Percentiles rank a stretch among this genome's conserved stretches.
Evolutionary conservation across 1,139 yeast genomes (phyloP).

Genomic region (Yamadazyma taylorii): DNA sequence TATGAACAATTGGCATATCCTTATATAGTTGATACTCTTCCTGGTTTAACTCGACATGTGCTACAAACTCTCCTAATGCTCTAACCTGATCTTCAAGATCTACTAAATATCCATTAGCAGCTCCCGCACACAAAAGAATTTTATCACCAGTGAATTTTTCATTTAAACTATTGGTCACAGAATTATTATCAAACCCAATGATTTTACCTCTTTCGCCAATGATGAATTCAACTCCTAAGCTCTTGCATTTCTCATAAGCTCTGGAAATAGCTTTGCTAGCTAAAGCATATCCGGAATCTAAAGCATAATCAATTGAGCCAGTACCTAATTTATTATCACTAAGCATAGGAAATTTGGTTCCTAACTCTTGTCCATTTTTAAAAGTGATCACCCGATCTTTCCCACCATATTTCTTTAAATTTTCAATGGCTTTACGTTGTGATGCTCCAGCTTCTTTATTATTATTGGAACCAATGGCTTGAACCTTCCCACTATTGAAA

Average conservation of each 20-base stretch:
- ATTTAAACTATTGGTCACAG: constrained; percentile 17
- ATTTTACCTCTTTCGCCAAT: constrained; percentile 27
- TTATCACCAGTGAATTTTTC: constrained; percentile 23
- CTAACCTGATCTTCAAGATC: constrained; percentile 27
- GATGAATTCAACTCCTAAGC: constrained; percentile 28
- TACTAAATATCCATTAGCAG: constrained; percentile 28
- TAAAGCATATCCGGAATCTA: background rate
- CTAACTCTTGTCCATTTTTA: background rate
- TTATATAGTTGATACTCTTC: constrained; percentile 25
- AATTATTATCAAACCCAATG: constrained; percentile 12
- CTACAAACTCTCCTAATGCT: constrained; percentile 33
- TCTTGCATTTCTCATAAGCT: constrained; percentile 20
- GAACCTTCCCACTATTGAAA: background rate
- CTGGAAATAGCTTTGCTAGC: background rate
- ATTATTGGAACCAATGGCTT: background rate
- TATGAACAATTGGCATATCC: constrained; percentile 38
- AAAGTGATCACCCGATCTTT: background rate
- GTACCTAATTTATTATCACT: background rate
- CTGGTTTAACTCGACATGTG: constrained; percentile 33
- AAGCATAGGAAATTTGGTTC: background rate
- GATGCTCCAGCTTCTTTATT: background rate
- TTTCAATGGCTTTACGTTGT: background rate
- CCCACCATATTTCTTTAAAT: background rate
- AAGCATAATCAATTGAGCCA: background rate
- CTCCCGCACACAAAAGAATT: constrained; percentile 34